Evolutionary conservation across 164 flowering plant genomes (phyloP).

Genomic region (Vitis cinerea): DNA sequence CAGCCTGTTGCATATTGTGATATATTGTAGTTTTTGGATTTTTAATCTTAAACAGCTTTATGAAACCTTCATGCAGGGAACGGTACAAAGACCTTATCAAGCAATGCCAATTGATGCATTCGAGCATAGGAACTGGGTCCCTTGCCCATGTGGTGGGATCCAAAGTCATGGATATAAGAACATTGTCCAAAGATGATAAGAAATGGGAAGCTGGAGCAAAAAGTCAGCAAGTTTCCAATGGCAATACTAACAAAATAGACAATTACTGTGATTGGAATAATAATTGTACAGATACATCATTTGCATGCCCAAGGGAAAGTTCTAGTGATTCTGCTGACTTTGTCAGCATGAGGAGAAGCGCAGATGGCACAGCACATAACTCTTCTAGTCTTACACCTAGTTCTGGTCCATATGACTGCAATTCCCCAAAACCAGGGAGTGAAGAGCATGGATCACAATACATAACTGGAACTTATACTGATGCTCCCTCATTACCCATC

Average conservation of each 20-base stretch:
- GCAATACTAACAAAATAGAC: conserved; percentile 27
- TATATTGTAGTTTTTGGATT: background rate
- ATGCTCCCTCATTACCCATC: conserved; percentile 73
- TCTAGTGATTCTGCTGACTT: conserved; percentile 58
- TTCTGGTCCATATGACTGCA: conserved; percentile 31
- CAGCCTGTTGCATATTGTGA: too few relatives aligned
- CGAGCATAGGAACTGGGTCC: conserved; percentile 85
- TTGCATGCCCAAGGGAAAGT: conserved; percentile 38
- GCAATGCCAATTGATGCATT: conserved; percentile 80
- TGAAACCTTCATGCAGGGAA: conserved; percentile 49
- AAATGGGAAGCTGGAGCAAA: conserved; percentile 34
- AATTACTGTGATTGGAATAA: conserved; percentile 26
- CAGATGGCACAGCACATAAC: conserved; percentile 45
- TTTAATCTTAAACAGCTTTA: background rate
- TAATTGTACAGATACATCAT: conserved; percentile 39
- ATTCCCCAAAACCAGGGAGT: conserved; percentile 28
- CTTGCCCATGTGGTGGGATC: conserved; percentile 86
- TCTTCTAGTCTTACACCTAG: conserved; percentile 38
- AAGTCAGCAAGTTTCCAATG: conserved; percentile 39
- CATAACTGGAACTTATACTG: conserved; percentile 43
- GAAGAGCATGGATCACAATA: conserved; percentile 31
- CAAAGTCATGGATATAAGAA: conserved; percentile 85
- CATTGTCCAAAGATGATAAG: conserved; percentile 45
- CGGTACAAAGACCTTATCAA: conserved; percentile 61
- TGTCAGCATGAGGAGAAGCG: conserved; percentile 51